A percentile compares a stretch with the other conserved stretches of the same genome.
Conservation (phyloP, 495 filamentous ascomycete genomes). For the Talaromyces borbonicus region DNA sequence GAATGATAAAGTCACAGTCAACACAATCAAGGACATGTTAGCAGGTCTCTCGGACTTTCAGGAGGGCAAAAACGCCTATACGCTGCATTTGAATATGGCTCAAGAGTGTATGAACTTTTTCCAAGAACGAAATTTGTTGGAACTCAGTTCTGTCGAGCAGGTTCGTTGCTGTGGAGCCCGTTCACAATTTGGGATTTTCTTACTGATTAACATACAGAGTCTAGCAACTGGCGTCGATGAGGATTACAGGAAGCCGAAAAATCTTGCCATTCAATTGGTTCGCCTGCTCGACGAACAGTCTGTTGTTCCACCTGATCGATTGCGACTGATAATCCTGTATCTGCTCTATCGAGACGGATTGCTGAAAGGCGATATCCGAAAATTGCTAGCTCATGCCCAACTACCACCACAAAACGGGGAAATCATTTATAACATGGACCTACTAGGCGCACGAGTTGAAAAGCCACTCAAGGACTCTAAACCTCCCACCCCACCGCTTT, state of each 20-base stretch:
- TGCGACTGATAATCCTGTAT: constrained; percentile 78
- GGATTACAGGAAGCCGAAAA: constrained; percentile 83
- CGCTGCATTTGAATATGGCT: constrained; percentile 94
- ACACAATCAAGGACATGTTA: constrained; percentile 95
- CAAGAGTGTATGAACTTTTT: constrained; percentile 94
- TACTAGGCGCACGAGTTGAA: constrained; percentile 68
- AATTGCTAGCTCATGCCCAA: constrained; percentile 74
- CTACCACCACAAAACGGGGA: constrained; percentile 64
- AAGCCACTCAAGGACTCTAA: constrained; percentile 69
- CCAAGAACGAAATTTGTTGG: constrained; percentile 69
- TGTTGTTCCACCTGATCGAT: constrained; percentile 57
- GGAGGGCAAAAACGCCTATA: constrained; percentile 89
- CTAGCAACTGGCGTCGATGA: constrained; percentile 90
- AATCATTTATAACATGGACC: constrained; percentile 65
- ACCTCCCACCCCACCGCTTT: constrained; percentile 53
- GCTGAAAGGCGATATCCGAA: constrained; percentile 71
- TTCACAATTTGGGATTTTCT: background rate
- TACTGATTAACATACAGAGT: constrained; percentile 36
- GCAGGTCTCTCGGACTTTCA: constrained; percentile 90
- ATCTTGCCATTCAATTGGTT: constrained; percentile 74
- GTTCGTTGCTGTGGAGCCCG: constrained; percentile 22
- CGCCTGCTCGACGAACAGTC: constrained; percentile 74
- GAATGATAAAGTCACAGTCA: constrained; percentile 59
- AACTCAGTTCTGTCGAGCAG: constrained; percentile 79
- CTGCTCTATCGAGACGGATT: constrained; percentile 83